Conservation (phyloP, 352 stramenopile genomes). For the Elongisporangium undulatum region DNA sequence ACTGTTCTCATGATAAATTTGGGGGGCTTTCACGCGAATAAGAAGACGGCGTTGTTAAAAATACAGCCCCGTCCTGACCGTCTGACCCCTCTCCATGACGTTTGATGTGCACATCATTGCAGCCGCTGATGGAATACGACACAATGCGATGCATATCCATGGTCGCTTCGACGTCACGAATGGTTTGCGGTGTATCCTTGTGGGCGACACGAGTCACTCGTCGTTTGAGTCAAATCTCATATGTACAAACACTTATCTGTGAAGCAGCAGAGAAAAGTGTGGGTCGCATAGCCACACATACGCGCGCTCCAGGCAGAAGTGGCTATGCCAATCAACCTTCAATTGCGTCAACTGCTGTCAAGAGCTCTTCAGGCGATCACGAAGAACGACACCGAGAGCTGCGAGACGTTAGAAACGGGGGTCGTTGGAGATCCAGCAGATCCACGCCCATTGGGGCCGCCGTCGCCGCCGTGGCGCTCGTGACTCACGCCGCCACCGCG, state of each 20-base stretch:
- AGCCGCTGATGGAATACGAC: not conserved
- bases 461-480: not conserved
- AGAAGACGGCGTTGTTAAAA: not conserved
- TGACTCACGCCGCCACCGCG: not conserved
- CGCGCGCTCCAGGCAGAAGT: not conserved
- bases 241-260: not conserved
- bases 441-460: not conserved
- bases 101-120: not conserved
- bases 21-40: not conserved
- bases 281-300: not conserved
- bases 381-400: slow-evolving; percentile 4
- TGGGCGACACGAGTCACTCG: not conserved
- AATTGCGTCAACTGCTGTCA: not conserved
- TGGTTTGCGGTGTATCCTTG: not conserved
- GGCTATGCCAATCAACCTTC: too few relatives aligned
- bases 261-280: not conserved
- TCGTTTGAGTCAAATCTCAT: not conserved
- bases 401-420: not conserved
- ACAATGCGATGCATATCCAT: not conserved
- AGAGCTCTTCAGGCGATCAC: not conserved
- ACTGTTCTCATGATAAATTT: not conserved
- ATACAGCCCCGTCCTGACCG: not conserved
- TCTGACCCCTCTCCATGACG: not conserved
- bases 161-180: not conserved
- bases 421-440: not conserved